Base-by-base conservation (phyloP, 148 eudicot species). In the Dysphania ambrosioides region DNA sequence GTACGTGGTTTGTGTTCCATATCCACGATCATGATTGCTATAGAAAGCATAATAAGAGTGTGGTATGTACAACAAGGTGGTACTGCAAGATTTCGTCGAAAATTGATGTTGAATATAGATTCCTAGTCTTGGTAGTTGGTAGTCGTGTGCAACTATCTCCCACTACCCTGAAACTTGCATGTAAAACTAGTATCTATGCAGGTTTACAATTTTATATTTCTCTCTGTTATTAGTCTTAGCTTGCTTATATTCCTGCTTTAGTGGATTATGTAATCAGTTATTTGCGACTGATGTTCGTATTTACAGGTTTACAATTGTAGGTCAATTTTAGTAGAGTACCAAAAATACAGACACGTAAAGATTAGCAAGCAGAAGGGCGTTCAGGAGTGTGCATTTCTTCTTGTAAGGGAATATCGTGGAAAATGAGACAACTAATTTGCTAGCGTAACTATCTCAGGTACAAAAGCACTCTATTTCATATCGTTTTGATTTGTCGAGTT, bases 91-190 rank as follows among this genome's bases (percentile, higher is more conserved):
- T 66, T 29, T 38, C 70, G 7, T 6, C 15, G 38, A 38, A 66
- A 36, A 23, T 38, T 40, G 21, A 23, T 67, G 18, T 40, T 40
- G 57, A 13, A 6, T 6, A 40, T 40, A 40, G 42, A 40, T 57
- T 68, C 56, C 0, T 29, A 27, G 31, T 10, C 55, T 68, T 26
- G 71, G 29, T 24, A 44, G 35, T 8, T 26, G 5, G 57, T 40
- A 36, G 13, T 31, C 58, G 10, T 70, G 73, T 53, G 44, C 26
- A 60, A 58, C 42, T 40, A 24, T 59, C 35, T 36, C 21, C 64
- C 38, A 56, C 66, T 40, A 35, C 74, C 38, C 62, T 71, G 38
- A 47, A 30, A 2, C 29, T 49, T 70, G 38, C 59, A n/a, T n/a
- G n/a, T n/a, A n/a, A n/a, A n/a, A n/a, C n/a, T n/a, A n/a, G n/a